These are phyloP conservation scores for Candida qinlingensis DNA, from an alignment of 805 yeast species.

Conservation along the genomic window DNA sequence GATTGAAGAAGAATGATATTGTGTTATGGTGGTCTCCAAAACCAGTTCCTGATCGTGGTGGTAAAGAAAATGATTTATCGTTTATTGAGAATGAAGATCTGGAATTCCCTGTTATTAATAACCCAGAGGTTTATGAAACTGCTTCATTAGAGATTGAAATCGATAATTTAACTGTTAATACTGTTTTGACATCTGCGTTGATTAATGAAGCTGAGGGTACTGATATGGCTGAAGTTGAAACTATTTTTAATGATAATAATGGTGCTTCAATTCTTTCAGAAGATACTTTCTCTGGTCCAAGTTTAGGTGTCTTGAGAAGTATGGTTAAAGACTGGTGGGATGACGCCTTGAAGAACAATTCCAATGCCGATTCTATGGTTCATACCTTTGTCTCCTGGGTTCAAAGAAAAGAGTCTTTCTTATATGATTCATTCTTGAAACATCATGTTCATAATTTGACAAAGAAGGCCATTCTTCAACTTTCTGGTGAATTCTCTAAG, in stretches of 20 bases:
- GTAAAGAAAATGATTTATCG: constrained; percentile 57
- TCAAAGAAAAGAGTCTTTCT: constrained; percentile 61
- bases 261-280: constrained; percentile 49
- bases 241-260: constrained; percentile 26
- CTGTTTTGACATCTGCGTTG: constrained; percentile 77
- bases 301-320: constrained; percentile 62
- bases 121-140: constrained; percentile 73
- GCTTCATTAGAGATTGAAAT: constrained; percentile 76
- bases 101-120: constrained; percentile 66
- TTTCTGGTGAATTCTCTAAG: constrained; percentile 70
- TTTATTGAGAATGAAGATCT: constrained; percentile 49
- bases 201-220: constrained; percentile 88
- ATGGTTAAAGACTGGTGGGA: constrained; percentile 94
- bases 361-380: constrained; percentile 77
- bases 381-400: constrained; percentile 85
- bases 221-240: constrained; percentile 51
- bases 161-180: constrained; percentile 77
- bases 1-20: constrained; percentile 55
- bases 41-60: constrained; percentile 82
- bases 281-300: constrained; percentile 76
- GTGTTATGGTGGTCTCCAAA: constrained; percentile 92
- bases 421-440: constrained; percentile 75
- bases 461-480: constrained; percentile 73
- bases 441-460: constrained; percentile 87
- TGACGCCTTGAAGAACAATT: constrained; percentile 62